Percentiles rank a stretch among this genome's conserved stretches.
These are phyloP conservation scores for Penicillium cosmopolitanum DNA, from an alignment of 495 filamentous ascomycete genomes.

Conservation along the genomic window DNA sequence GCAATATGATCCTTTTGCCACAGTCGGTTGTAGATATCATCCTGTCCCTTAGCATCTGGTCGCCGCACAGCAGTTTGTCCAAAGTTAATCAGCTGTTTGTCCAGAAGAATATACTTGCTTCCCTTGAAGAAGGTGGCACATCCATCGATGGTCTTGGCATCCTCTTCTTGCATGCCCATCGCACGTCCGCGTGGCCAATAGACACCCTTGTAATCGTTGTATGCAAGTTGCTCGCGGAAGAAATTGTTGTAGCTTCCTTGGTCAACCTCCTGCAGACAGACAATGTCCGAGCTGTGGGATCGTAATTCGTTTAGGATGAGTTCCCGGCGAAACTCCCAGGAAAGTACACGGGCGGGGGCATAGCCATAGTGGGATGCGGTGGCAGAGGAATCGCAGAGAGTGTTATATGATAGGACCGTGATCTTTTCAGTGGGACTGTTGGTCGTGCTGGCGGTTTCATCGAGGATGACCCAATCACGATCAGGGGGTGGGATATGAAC, in stretches of 20 bases:
- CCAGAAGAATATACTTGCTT: slow-evolving; percentile 86
- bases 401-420: slow-evolving; percentile 89
- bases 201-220: slow-evolving; percentile 87
- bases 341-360: slow-evolving; percentile 72
- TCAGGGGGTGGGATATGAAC: slow-evolving; percentile 70
- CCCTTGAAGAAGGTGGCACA: slow-evolving; percentile 96
- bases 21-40: slow-evolving; percentile 95
- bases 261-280: slow-evolving; percentile 93
- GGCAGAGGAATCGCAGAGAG: slow-evolving; percentile 88
- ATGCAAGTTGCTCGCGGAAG: slow-evolving; percentile 79
- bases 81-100: slow-evolving; percentile 92
- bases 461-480: slow-evolving; percentile 69
- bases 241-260: slow-evolving; percentile 86
- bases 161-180: slow-evolving; percentile 86
- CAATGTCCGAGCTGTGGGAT: slow-evolving; percentile 80
- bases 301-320: slow-evolving; percentile 80
- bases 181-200: slow-evolving; percentile 86
- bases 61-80: slow-evolving; percentile 88
- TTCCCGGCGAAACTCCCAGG: slow-evolving; percentile 84
- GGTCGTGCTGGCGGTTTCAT: slow-evolving; percentile 54
- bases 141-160: slow-evolving; percentile 85
- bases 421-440: slow-evolving; percentile 59
- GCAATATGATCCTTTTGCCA: slow-evolving; percentile 98
- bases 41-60: slow-evolving; percentile 91
- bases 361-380: slow-evolving; percentile 86